Conservation (phyloP, 2,329 filamentous ascomycete genomes). For the Bertia moriformis region DNA sequence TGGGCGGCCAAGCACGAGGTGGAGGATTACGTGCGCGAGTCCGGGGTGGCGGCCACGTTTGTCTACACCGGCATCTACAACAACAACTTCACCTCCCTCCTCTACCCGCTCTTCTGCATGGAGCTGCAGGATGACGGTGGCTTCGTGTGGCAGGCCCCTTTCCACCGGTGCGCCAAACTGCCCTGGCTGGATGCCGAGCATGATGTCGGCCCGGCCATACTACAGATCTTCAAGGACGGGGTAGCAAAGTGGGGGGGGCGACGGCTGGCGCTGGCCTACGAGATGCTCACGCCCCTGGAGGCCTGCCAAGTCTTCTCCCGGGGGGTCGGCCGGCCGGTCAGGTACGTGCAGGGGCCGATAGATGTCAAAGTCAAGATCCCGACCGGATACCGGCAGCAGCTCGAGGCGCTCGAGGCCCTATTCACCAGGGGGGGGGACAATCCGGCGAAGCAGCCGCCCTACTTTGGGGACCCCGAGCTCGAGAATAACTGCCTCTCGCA, state of each 20-base stretch:
- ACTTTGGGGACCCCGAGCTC: constrained; percentile 42
- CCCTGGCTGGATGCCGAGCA: constrained; percentile 96
- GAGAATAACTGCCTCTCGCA: constrained; percentile 56
- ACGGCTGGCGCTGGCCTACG: constrained; percentile 77
- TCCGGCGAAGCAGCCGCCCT: constrained; percentile 41
- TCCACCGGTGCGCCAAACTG: constrained; percentile 74
- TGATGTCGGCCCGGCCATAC: constrained; percentile 78
- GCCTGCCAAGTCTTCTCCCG: constrained; percentile 68
- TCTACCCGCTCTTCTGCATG: constrained; percentile 92
- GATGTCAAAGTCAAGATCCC: constrained; percentile 77
- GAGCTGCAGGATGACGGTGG: constrained; percentile 71
- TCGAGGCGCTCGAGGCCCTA: constrained; percentile 53
- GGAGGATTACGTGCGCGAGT: constrained; percentile 75
- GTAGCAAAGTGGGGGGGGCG: constrained; percentile 66
- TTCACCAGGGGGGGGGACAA: constrained; percentile 35
- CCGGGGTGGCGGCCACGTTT: constrained; percentile 76
- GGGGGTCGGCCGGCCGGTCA: constrained; percentile 64
- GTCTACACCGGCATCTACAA: constrained; percentile 97
- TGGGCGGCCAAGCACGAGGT: constrained; percentile 89
- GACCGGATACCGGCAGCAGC: constrained; percentile 73
- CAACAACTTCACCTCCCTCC: constrained; percentile 92
- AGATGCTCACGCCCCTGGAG: constrained; percentile 70
- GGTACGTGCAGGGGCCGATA: constrained; percentile 66
- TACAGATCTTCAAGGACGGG: constrained; percentile 93
- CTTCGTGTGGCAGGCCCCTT: constrained; percentile 86